Conservation (phyloP, 148 eudicot species). For the Rhododendron mucronatum region DNA sequence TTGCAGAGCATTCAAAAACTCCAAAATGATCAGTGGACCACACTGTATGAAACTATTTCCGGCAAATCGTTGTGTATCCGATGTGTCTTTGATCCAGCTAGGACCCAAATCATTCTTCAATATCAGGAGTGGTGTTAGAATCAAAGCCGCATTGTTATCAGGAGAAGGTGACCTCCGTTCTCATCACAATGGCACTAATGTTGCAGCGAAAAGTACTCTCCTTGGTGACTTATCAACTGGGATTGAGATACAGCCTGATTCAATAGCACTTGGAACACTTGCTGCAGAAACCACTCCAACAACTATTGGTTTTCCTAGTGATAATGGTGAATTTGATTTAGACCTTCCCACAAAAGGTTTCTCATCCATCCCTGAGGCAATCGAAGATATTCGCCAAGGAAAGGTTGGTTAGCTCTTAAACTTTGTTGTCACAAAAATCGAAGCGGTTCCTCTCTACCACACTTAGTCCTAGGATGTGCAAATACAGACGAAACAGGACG, state of each 20-base stretch:
- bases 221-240: slow-evolving; percentile 39
- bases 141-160: slow-evolving; percentile 52
- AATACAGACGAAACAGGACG: neutral
- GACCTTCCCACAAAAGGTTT: slow-evolving; percentile 75
- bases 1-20: slow-evolving; percentile 32
- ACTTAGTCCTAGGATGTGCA: neutral
- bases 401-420: slow-evolving; percentile 49
- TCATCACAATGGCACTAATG: slow-evolving; percentile 29
- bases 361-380: slow-evolving; percentile 84
- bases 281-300: slow-evolving; percentile 66
- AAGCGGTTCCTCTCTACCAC: neutral
- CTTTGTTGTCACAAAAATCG: neutral
- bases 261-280: slow-evolving; percentile 55
- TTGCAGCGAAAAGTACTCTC: slow-evolving; percentile 17
- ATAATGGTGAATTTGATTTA: slow-evolving; percentile 63
- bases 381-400: slow-evolving; percentile 91
- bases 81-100: slow-evolving; percentile 25
- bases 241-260: slow-evolving; percentile 61
- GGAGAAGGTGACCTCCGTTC: slow-evolving; percentile 61
- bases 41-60: slow-evolving; percentile 31
- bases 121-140: slow-evolving; percentile 29
- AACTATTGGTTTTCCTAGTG: slow-evolving; percentile 37
- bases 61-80: slow-evolving; percentile 30
- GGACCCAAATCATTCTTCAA: slow-evolving; percentile 31
- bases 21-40: slow-evolving; percentile 40